Base-by-base conservation (phyloP, 2,329 filamentous ascomycete genomes). In the Cercospora citrullina region DNA sequence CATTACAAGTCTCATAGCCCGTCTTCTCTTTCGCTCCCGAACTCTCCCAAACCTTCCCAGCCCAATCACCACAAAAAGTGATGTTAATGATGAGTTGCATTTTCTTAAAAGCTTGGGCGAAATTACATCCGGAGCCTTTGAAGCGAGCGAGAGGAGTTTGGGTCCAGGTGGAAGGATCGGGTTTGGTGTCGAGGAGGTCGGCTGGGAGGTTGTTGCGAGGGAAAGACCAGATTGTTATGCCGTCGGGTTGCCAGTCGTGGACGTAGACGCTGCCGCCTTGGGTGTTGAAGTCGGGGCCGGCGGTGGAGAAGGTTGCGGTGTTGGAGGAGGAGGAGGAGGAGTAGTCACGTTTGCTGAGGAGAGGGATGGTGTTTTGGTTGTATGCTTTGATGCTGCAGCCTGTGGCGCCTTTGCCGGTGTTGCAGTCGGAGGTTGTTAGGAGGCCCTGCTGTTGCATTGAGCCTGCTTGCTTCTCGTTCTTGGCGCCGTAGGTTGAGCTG, bases 61-160 rank as follows among this genome's bases (percentile, higher is more conserved):
- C 93, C 93, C 93, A 97, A 76, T 90, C 87, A 21, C 94, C 94
- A 79, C 94, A 97, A 78, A 96, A 92, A 5, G 91, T 91, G 0
- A 89, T 95, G 80, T 94, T 88, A 79, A 95, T 89, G 71, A 94
- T 87, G 71, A 97, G 88, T 73, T 90, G 87, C 81, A 96, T 86
- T 68, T 90, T 80, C 68, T 82, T 82, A 82, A 97, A 96, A 79
- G 90, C 85, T 1, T 80, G 72, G 68, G 89, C 83, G 71, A 96
- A 90, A 73, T 94, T 82, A 80, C 94, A 97, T 65, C 83, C 84
- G 0, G 18, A 33, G 48, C 88, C 87, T 4, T 83, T 80, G 80
- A 96, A 97, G 36, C 83, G 83, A 9, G 91, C 91, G 1, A 86
- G 77, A 0, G 94, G 91, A 0, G 78, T 81, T 12, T 67, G 65